Evolutionary conservation across 2,329 filamentous ascomycete species (phyloP).

Genomic region (Hymenoscyphus linearis): DNA sequence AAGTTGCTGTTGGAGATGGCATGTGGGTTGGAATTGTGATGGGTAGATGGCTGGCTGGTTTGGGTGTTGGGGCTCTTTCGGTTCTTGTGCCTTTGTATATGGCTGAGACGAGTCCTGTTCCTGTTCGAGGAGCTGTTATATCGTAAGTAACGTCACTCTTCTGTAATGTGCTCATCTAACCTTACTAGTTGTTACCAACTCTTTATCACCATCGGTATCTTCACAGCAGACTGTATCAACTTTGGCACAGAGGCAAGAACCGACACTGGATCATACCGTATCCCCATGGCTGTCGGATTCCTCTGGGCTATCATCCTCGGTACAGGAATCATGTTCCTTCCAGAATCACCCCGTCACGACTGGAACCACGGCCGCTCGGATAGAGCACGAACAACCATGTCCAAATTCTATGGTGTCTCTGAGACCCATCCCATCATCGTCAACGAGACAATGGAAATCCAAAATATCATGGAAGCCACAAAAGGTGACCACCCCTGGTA

Average conservation of each 20-base stretch:
- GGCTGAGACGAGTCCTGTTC: constrained; percentile 55
- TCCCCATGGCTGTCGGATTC: constrained; percentile 54
- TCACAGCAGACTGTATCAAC: constrained; percentile 50
- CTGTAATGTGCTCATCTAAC: not conserved
- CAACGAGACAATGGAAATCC: constrained; percentile 49
- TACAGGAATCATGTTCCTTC: constrained; percentile 41
- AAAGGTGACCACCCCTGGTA: constrained; percentile 53
- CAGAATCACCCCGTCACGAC: constrained; percentile 52
- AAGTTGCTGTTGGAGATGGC: constrained; percentile 50
- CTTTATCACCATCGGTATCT: constrained; percentile 67
- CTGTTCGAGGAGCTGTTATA: constrained; percentile 61
- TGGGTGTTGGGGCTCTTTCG: constrained; percentile 62
- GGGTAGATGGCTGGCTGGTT: constrained; percentile 60
- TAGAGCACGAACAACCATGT: constrained; percentile 44
- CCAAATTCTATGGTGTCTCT: constrained; percentile 46
- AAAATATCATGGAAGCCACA: constrained; percentile 37
- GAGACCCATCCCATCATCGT: constrained; percentile 43
- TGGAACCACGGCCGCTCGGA: constrained; percentile 44
- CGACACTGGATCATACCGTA: constrained; percentile 51
- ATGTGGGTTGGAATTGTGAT: constrained; percentile 59
- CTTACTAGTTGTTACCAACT: constrained; percentile 58
- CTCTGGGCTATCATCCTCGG: constrained; percentile 48
- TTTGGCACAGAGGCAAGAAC: constrained; percentile 38
- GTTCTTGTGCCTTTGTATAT: constrained; percentile 64
- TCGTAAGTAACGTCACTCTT: constrained; percentile 31